Percentiles rank a stretch among this genome's conserved stretches.
Conservation (phyloP, 805 yeast genomes). For the Lachancea mirantina region DNA sequence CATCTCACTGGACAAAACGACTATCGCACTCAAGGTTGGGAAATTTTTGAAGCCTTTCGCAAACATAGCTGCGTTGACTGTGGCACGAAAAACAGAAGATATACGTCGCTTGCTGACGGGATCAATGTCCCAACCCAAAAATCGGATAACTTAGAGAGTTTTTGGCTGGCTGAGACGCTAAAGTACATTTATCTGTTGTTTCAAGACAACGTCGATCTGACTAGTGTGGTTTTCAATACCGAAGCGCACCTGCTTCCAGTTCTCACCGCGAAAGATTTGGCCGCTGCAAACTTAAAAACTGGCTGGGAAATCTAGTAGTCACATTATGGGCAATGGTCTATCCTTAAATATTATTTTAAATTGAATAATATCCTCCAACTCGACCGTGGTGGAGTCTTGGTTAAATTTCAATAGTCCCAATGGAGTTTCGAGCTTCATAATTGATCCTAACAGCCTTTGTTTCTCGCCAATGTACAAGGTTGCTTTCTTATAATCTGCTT, state of each 20-base stretch:
- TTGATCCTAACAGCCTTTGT: slow-evolving; percentile 58
- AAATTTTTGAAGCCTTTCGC: slow-evolving; percentile 66
- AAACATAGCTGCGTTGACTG: slow-evolving; percentile 47
- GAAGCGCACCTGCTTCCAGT: slow-evolving; percentile 93
- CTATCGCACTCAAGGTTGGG: slow-evolving; percentile 86
- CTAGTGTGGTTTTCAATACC: slow-evolving; percentile 72
- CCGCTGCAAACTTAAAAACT: neutral
- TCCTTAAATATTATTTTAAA: slow-evolving; percentile 55
- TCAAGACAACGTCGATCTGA: slow-evolving; percentile 65
- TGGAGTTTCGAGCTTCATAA: slow-evolving; percentile 56
- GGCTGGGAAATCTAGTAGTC: slow-evolving; percentile 24
- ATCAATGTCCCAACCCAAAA: slow-evolving; percentile 44
- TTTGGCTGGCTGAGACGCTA: slow-evolving; percentile 91
- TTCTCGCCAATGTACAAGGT: slow-evolving; percentile 60
- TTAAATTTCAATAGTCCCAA: slow-evolving; percentile 50
- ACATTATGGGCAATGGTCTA: slow-evolving; percentile 77
- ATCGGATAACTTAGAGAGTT: slow-evolving; percentile 78
- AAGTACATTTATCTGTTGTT: slow-evolving; percentile 77
- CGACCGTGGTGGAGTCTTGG: slow-evolving; percentile 31
- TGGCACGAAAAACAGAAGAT: slow-evolving; percentile 32
- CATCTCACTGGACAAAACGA: slow-evolving; percentile 73
- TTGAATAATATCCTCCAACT: slow-evolving; percentile 52
- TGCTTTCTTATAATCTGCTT: slow-evolving; percentile 34
- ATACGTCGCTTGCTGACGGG: slow-evolving; percentile 62
- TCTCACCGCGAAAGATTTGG: slow-evolving; percentile 30